These are phyloP conservation scores for Aspergillus neotritici DNA, from an alignment of 2,329 filamentous ascomycete genomes.

Conservation along the genomic window DNA sequence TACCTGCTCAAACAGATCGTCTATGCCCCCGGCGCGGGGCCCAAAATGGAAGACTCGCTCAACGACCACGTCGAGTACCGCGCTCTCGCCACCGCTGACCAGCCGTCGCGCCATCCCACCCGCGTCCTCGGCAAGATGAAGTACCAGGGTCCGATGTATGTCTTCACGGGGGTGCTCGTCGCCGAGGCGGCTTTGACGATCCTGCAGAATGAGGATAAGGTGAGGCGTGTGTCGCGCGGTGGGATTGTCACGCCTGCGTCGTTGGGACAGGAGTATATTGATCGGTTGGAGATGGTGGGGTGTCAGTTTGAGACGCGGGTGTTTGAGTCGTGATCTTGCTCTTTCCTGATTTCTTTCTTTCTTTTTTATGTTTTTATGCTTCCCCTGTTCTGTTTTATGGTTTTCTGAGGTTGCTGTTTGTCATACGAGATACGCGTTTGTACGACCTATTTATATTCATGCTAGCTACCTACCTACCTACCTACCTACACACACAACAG, in stretches of 20 bases:
- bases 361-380: background rate
- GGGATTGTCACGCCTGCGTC: constrained; percentile 47
- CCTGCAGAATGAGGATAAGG: constrained; percentile 37
- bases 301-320: constrained; percentile 38
- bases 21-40: constrained; percentile 48
- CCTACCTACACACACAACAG: too few relatives aligned
- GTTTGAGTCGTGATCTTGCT: constrained; percentile 28
- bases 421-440: too few relatives aligned
- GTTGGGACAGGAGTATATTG: constrained; percentile 44
- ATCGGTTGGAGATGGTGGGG: constrained; percentile 41
- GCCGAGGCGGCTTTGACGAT: constrained; percentile 44
- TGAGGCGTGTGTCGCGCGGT: constrained; percentile 37
- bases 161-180: constrained; percentile 39
- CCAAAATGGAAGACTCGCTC: constrained; percentile 38
- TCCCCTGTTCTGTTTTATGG: background rate
- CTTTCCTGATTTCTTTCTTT: background rate
- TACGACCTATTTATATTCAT: too few relatives aligned
- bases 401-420: too few relatives aligned
- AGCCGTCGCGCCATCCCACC: constrained; percentile 28
- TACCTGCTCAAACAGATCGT: constrained; percentile 45
- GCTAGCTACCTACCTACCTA: too few relatives aligned
- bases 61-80: constrained; percentile 40
- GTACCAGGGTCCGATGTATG: constrained; percentile 40
- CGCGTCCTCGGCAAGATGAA: constrained; percentile 39
- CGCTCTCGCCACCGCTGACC: constrained; percentile 42